A percentile compares a stretch with the other conserved stretches of the same genome.
phyloP scores from a whole-genome alignment of 2,329 filamentous ascomycete species.

The Fusarium sp. region DNA sequence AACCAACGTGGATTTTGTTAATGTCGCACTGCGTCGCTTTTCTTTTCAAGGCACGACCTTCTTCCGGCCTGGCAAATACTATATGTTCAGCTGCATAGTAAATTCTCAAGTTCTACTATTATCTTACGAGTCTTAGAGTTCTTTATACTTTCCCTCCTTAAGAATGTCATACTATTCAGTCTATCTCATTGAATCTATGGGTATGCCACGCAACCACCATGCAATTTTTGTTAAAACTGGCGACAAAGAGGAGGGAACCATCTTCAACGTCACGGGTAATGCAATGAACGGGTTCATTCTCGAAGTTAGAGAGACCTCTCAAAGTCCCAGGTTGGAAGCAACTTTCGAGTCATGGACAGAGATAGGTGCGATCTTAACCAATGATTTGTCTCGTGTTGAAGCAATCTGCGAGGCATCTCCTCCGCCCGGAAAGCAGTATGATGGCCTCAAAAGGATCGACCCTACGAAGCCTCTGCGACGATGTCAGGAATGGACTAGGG shows the following conservation, averaged over 20 bases:
- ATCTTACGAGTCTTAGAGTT: accelerated
- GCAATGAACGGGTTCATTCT: not conserved
- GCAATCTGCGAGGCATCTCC: not conserved
- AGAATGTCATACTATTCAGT: accelerated
- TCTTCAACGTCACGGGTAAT: not conserved
- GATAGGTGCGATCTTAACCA: accelerated
- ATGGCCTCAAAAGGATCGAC: not conserved
- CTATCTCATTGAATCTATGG: not conserved
- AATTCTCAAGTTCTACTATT: not conserved
- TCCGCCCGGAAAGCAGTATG: not conserved
- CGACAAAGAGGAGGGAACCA: not conserved
- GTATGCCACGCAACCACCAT: not conserved
- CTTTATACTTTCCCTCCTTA: accelerated
- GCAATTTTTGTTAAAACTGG: not conserved
- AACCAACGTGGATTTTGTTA: too few species aligned
- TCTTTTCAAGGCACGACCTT: not conserved
- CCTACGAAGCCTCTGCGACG: not conserved
- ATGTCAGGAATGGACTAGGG: not conserved
- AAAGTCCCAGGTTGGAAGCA: not conserved
- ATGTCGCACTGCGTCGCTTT: too few species aligned
- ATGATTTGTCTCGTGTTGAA: not conserved
- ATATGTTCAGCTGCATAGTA: accelerated
- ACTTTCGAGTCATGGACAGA: not conserved
- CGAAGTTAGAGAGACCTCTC: not conserved
- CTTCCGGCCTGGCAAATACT: not conserved